These are phyloP conservation scores for Tylopilus sp. DNA, from an alignment of 768 basidiomycete species.

Conservation along the genomic window DNA sequence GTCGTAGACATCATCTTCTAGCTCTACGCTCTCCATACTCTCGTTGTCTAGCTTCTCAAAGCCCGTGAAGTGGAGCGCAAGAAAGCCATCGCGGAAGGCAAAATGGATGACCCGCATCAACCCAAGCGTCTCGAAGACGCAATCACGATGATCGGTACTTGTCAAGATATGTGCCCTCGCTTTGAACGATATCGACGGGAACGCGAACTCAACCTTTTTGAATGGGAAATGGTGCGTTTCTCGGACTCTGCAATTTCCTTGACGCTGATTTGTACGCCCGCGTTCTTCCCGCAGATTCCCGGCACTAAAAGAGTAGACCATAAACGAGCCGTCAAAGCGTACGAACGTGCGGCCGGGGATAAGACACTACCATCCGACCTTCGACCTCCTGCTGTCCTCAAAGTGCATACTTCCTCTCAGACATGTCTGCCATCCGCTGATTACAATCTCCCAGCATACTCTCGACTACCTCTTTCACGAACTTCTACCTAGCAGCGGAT, in stretches of 20 bases:
- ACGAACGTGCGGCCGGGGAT: constrained; percentile 92
- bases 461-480: constrained; percentile 91
- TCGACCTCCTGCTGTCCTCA: constrained; percentile 80
- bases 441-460: constrained; percentile 53
- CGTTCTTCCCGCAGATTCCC: constrained; percentile 55
- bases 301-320: constrained; percentile 87
- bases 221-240: constrained; percentile 74
- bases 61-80: constrained; percentile 69
- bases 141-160: constrained; percentile 90
- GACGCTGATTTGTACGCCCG: constrained; percentile 22
- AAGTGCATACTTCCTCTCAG: constrained; percentile 40
- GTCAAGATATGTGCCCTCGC: constrained; percentile 90
- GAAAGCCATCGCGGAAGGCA: constrained; percentile 73
- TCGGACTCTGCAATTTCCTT: constrained; percentile 1
- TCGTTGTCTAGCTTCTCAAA: constrained; percentile 55
- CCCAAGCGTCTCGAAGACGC: constrained; percentile 84
- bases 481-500: constrained; percentile 66
- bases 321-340: constrained; percentile 86
- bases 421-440: not conserved
- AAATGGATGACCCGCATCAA: constrained; percentile 83
- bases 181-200: constrained; percentile 92
- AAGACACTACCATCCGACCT: constrained; percentile 89
- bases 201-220: constrained; percentile 81
- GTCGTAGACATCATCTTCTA: constrained; percentile 23
- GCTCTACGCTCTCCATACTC: constrained; percentile 21